Evolutionary conservation across 768 basidiomycete species (phyloP), one percentile per base, ranked within the genome.

Genomic region (Lactifluus volemus): DNA sequence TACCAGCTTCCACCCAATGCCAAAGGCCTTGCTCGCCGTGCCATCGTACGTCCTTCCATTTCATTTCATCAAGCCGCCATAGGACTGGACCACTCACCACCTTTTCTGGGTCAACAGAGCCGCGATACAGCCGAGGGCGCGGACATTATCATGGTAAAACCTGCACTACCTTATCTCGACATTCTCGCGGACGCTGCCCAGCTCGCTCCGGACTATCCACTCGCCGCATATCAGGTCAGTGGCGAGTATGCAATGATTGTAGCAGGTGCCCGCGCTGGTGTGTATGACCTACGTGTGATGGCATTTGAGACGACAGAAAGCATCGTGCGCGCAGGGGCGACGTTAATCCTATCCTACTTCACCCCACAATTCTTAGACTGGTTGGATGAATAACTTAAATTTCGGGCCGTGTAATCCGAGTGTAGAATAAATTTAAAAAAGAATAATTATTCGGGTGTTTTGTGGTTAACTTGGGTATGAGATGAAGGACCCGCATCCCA

Each of bases 111-210:
- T 21, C 41, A 58, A 42, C 68, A 98, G 95, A 78, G 84, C 79
- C 89, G 97, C 41, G 97, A 99, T 72, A 79, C 82, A 0, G 74
- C 70, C 9, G 97, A 98, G 76, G 97, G 97, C 19, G 97, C 97
- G 17, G 97, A 99, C 70, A 91, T 99, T 69, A 85, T 99, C 71
- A 98, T 99, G 95, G 93, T 99, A 71, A 99, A 99, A 71, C 97
- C 97, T 19, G 82, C 93, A 0, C 74, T 98, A 62, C 95, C 97
- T 0, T 98, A 98, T 75, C 89, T 98, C 53, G 97, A 99, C 74
- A 87, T 98, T 74, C 89, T 99, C 66, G 81, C 89, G 36, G 92
- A 97, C 69, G 92, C 92, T 15, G 83, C 86, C 4, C 74, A 84
- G 66, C 79, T 97, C 47, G 86, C 90, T 5, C 83, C 84, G 0